Percentiles rank a stretch among this genome's conserved stretches.
Conservation (phyloP, 2,329 filamentous ascomycete species). For the Colletotrichum graminicola region DNA sequence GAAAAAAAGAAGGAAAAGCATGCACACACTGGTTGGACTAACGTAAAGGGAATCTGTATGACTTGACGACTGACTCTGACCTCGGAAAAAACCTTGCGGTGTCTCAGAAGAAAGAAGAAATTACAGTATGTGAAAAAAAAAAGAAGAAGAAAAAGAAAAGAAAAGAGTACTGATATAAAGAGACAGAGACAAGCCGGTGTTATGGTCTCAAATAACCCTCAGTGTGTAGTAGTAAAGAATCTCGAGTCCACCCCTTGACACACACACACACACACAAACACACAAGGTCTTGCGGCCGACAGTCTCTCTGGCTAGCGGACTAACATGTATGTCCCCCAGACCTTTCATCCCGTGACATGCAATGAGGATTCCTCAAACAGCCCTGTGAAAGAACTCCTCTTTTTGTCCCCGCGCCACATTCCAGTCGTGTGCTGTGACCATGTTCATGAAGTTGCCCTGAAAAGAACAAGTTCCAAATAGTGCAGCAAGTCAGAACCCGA, state of each 20-base stretch:
- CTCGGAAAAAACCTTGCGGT: constrained; percentile 41
- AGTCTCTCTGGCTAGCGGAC: constrained; percentile 27
- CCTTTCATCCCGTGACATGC: constrained; percentile 23
- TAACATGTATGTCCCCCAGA: constrained; percentile 21
- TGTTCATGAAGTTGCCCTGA: constrained; percentile 38
- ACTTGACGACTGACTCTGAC: constrained; percentile 41
- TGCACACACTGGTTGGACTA: constrained; percentile 28
- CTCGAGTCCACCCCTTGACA: constrained; percentile 41
- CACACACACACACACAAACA: not conserved
- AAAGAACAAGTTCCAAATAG: constrained; percentile 39
- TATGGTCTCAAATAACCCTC: constrained; percentile 42
- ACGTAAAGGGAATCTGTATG: constrained; percentile 42
- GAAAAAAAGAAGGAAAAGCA: constrained; percentile 9
- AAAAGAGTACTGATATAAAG: constrained; percentile 42
- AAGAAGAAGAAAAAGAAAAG: constrained; percentile 26
- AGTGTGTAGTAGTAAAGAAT: constrained; percentile 41
- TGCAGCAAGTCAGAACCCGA: constrained; percentile 52
- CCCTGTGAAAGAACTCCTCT: constrained; percentile 20
- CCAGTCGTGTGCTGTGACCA: constrained; percentile 20
- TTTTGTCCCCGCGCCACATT: constrained; percentile 22
- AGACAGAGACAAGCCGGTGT: constrained; percentile 41
- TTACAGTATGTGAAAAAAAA: constrained; percentile 38
- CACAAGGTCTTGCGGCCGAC: constrained; percentile 34
- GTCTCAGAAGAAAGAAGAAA: constrained; percentile 44
- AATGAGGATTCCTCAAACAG: constrained; percentile 1